Evolutionary conservation across 148 eudicot genomes (phyloP).

Genomic region (Rhododendron mucronatum): DNA sequence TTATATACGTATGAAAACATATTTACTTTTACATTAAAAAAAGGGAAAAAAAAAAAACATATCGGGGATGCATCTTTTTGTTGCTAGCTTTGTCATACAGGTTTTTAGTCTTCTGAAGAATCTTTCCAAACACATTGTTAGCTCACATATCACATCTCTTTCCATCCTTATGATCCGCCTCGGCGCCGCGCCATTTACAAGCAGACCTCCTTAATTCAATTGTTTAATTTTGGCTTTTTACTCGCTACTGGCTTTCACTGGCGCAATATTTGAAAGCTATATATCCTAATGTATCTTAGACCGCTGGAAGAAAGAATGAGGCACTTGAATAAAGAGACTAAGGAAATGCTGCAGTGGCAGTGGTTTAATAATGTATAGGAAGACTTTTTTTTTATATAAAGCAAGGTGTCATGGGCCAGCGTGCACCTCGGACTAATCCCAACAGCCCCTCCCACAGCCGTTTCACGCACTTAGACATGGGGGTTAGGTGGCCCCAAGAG

Average conservation of each 20-base stretch:
- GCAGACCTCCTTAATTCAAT: background rate
- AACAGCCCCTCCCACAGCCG: no score
- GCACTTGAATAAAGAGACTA: background rate
- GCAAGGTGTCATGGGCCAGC: no score
- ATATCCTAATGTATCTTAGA: background rate
- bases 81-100: background rate
- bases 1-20: conserved; percentile 4
- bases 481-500: no score
- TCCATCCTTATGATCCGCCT: background rate
- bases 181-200: background rate
- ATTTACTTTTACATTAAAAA: background rate
- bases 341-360: background rate
- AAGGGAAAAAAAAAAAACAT: no score
- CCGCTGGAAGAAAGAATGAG: background rate
- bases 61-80: background rate
- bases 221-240: background rate
- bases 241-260: background rate
- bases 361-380: background rate
- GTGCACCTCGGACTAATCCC: no score
- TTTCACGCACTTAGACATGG: no score
- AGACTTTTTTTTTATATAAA: no score
- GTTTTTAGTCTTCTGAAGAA: background rate
- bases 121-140: background rate
- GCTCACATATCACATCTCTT: background rate
- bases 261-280: background rate